Evolutionary conservation across 2,329 filamentous ascomycete genomes (phyloP).

Genomic region (Diaporthe citriasiana): DNA sequence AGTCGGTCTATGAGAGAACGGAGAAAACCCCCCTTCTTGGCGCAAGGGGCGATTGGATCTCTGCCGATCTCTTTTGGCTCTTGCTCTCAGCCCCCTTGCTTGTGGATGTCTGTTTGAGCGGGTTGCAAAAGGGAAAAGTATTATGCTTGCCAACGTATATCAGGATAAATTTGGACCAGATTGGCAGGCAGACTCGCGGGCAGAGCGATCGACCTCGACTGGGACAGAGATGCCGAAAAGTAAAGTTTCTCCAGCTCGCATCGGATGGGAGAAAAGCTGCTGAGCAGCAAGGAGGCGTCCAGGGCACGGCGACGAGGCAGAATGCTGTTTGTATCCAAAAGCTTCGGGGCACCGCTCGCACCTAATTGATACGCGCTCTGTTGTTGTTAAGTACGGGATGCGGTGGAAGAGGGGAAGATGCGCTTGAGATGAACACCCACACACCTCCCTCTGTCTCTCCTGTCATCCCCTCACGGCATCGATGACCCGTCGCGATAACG

Average conservation of each 20-base stretch:
- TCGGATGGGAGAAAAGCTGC: not conserved
- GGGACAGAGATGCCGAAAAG: conserved; percentile 14
- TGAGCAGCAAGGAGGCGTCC: not conserved
- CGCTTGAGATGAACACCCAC: conserved; percentile 1
- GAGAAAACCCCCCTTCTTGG: conserved; percentile 4
- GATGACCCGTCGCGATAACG: conserved; percentile 20
- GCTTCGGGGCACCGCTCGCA: not conserved
- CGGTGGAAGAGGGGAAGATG: not conserved
- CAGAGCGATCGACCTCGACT: not conserved
- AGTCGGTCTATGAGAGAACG: not conserved
- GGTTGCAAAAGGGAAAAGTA: conserved; percentile 14
- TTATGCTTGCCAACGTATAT: conserved; percentile 16
- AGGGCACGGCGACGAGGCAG: conserved; percentile 4
- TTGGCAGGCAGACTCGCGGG: conserved; percentile 1
- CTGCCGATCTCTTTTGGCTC: conserved; percentile 7
- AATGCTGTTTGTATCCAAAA: not conserved
- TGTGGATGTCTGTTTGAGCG: conserved; percentile 3
- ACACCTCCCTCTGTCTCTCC: not conserved
- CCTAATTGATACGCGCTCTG: not conserved
- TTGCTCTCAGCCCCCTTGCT: not conserved
- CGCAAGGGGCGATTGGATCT: conserved; percentile 9
- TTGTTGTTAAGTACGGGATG: conserved; percentile 3
- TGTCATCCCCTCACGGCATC: conserved; percentile 8
- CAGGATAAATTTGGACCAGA: conserved; percentile 19
- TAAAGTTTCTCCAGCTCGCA: not conserved